Base-by-base conservation (phyloP, 805 yeast species). In the Saccharomycopsis fibuligera region DNA sequence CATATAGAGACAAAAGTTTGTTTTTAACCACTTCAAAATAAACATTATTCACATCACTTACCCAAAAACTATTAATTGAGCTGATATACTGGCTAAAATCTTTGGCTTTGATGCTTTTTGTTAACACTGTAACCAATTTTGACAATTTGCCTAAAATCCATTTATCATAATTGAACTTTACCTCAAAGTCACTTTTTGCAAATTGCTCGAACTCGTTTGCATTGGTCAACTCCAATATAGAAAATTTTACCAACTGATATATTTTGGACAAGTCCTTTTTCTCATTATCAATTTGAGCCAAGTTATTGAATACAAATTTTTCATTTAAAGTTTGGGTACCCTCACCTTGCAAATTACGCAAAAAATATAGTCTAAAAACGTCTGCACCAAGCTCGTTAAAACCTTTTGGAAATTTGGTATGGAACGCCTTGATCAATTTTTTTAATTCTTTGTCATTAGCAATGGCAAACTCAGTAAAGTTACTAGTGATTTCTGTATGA, bases 371-470 rank as follows among this genome's bases (percentile, higher is more conserved):
- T 73, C 99, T 82, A 70, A 91, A 73, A 36, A 97, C 98, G 69
- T 91, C 99, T 45, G 97, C 88, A 73, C 99, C 99, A 78, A 97
- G 90, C 72, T 93, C 96, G 50, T 97, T 96, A 58, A 91, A 89
- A 72, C 99, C 99, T 59, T 81, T 82, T 56, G 98, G 97, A 74
- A 88, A 91, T 10, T 95, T 81, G 60, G 78, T 73, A 60, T 75
- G 79, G 71, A 91, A 97, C 54, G 96, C 96, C 39, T 75, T 78
- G 59, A 76, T 80, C 23, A 97, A 96, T 67, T 78, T 86, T 64
- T 78, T 85, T 58, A 90, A 71, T 69, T 91, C 99, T 57, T 79
- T 77, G 56, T 90, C 85, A 61, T 87, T 97, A 60, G 90, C 74
- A 72, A 90, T 91, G 69, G 97, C 96, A 47, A 27, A 38, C 14